A percentile compares a stretch with the other conserved stretches of the same genome.
These are phyloP conservation scores for Ceratocystiopsis brevicomis DNA, from an alignment of 2,329 filamentous ascomycete genomes.

Conservation along the genomic window DNA sequence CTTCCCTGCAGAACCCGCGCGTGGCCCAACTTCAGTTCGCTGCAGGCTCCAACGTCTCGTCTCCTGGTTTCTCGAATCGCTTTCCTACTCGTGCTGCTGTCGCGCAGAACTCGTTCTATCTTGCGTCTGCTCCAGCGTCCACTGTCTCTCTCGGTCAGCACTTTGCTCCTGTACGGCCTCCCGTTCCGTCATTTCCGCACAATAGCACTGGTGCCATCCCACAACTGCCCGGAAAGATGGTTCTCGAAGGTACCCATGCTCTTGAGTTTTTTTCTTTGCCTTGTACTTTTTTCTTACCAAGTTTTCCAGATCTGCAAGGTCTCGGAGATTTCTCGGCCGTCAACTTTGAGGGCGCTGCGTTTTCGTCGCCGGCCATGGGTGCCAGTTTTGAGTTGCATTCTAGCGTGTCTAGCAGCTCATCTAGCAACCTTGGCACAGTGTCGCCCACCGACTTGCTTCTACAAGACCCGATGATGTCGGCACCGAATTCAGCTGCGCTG, in stretches of 20 bases:
- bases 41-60: constrained; percentile 33
- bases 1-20: constrained; percentile 36
- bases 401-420: constrained; percentile 25
- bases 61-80: constrained; percentile 34
- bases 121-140: constrained; percentile 45
- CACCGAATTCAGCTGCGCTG: constrained; percentile 64
- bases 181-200: constrained; percentile 53
- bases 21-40: constrained; percentile 36
- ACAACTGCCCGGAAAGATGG: constrained; percentile 24
- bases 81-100: constrained; percentile 32
- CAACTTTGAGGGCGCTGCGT: constrained; percentile 34
- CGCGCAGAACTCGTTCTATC: constrained; percentile 42
- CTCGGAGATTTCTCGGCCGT: constrained; percentile 33
- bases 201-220: constrained; percentile 24
- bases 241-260: constrained; percentile 31
- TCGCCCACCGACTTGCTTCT: constrained; percentile 69
- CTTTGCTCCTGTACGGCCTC: constrained; percentile 30
- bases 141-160: constrained; percentile 20
- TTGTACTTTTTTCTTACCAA: constrained; percentile 15
- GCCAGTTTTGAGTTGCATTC: constrained; percentile 31
- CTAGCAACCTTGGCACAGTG: constrained; percentile 47
- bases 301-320: constrained; percentile 29
- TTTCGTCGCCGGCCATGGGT: constrained; percentile 33
- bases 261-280: constrained; percentile 6
- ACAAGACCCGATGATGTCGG: constrained; percentile 49